Base-by-base conservation (phyloP, 78 protist species). In the Isochrysis galbana region DNA sequence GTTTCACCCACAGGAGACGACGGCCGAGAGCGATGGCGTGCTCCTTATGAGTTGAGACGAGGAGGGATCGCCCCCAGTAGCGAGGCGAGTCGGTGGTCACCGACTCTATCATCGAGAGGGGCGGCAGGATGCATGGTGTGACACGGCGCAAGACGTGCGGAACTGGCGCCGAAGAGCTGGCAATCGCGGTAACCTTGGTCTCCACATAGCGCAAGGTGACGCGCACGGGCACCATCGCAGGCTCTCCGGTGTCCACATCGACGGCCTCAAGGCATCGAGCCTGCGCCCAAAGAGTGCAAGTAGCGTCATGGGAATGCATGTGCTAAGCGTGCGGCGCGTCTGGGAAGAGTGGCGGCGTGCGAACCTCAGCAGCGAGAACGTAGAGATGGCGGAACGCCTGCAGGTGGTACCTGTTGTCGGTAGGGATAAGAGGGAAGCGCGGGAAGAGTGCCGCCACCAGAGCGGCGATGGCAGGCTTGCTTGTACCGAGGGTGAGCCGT, bases 311-410 rank as follows among this genome's bases (percentile, higher is more conserved):
- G n/a, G n/a, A n/a, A n/a, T n/a, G n/a, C n/a, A n/a, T n/a, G n/a
- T n/a, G n/a, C n/a, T n/a, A n/a, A n/a, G n/a, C n/a, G n/a, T n/a
- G n/a, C n/a, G n/a, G n/a, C n/a, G n/a, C n/a, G n/a, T n/a, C n/a
- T n/a, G n/a, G n/a, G n/a, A n/a, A n/a, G n/a, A n/a, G n/a, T n/a
- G n/a, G n/a, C n/a, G n/a, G n/a, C n/a, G n/a, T n/a, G n/a, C n/a
- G n/a, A n/a, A n/a, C n/a, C 72, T 96, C 97, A 34, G 91, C 72
- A 2, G 98, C 98, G 29, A 97, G 88, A 42, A 93, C 97, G 69
- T 96, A 97, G 51, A 97, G 67, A 80, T 97, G 98, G n/a, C 98
- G 87, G 0, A 97, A 14, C 22, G 72, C 97, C 91, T 97, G 98
- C 34, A 96, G 84, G 94, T 97, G 97, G 90, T 96, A 97, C 21